A percentile compares a stretch with the other conserved stretches of the same genome.
Evolutionary conservation across 2,329 filamentous ascomycete species (phyloP).

Genomic region (Cladophialophora psammophila): DNA sequence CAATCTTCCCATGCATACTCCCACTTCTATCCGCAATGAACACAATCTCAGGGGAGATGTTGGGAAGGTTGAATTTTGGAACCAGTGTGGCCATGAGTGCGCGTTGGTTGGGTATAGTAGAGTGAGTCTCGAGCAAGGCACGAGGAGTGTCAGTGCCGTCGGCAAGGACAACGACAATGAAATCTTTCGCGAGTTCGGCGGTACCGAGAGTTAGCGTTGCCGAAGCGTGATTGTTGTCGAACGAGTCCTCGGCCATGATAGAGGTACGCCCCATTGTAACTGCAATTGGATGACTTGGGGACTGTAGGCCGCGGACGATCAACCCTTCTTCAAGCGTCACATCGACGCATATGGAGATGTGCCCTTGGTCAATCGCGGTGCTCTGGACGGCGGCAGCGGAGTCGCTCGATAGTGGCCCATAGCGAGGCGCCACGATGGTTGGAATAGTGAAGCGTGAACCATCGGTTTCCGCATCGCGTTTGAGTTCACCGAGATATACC

Average conservation of each 20-base stretch:
- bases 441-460: slow-evolving; percentile 74
- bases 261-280: slow-evolving; percentile 69
- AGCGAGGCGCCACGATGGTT: slow-evolving; percentile 70
- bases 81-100: slow-evolving; percentile 75
- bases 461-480: slow-evolving; percentile 73
- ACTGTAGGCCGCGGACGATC: slow-evolving; percentile 68
- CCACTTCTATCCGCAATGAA: slow-evolving; percentile 77
- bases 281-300: slow-evolving; percentile 72
- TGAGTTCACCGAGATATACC: slow-evolving; percentile 73
- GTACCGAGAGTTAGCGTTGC: slow-evolving; percentile 64
- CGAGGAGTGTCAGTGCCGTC: slow-evolving; percentile 67
- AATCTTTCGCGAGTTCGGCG: slow-evolving; percentile 67
- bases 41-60: slow-evolving; percentile 68
- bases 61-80: slow-evolving; percentile 70
- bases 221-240: slow-evolving; percentile 66
- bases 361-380: slow-evolving; percentile 41
- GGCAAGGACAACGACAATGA: slow-evolving; percentile 69
- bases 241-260: slow-evolving; percentile 50
- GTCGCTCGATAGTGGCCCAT: slow-evolving; percentile 53
- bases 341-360: slow-evolving; percentile 66
- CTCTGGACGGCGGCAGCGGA: slow-evolving; percentile 8
- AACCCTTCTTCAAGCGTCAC: slow-evolving; percentile 64
- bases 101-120: slow-evolving; percentile 65
- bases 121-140: slow-evolving; percentile 72
- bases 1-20: slow-evolving; percentile 61